Conservation (phyloP, 2,329 filamentous ascomycete species). For the Pseudogymnoascus sp. region DNA sequence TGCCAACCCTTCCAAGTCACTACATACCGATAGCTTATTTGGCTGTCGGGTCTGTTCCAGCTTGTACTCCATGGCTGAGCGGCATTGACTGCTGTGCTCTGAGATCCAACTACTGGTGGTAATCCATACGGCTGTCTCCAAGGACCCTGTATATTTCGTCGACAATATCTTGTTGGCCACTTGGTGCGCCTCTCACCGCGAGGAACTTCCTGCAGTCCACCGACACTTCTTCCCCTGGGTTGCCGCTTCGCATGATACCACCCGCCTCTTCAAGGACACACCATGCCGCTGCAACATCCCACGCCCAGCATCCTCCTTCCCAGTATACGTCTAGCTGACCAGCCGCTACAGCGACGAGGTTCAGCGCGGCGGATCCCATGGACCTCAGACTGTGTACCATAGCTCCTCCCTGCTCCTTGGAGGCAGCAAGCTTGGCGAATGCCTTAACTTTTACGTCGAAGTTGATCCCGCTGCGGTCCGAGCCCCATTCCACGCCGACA, state of each 20-base stretch:
- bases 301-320: constrained; percentile 79
- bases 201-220: constrained; percentile 55
- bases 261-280: constrained; percentile 67
- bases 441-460: constrained; percentile 61
- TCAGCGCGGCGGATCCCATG: constrained; percentile 65
- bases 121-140: constrained; percentile 45
- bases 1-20: neutral
- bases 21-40: neutral
- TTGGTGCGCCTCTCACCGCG: constrained; percentile 51
- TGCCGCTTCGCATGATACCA: constrained; percentile 62
- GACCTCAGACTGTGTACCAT: constrained; percentile 72
- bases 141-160: constrained; percentile 57
- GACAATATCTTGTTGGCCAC: constrained; percentile 52
- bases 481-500: constrained; percentile 67
- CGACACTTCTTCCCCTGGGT: constrained; percentile 54
- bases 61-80: neutral
- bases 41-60: neutral
- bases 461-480: constrained; percentile 58
- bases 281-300: constrained; percentile 80
- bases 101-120: constrained; percentile 20
- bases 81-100: neutral
- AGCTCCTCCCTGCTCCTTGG: constrained; percentile 52
- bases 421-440: constrained; percentile 50
- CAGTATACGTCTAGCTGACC: constrained; percentile 68
- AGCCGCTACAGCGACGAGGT: constrained; percentile 62